phyloP scores from a whole-genome alignment of 2,329 filamentous ascomycete genomes.

The Elsinoe ampelina region DNA sequence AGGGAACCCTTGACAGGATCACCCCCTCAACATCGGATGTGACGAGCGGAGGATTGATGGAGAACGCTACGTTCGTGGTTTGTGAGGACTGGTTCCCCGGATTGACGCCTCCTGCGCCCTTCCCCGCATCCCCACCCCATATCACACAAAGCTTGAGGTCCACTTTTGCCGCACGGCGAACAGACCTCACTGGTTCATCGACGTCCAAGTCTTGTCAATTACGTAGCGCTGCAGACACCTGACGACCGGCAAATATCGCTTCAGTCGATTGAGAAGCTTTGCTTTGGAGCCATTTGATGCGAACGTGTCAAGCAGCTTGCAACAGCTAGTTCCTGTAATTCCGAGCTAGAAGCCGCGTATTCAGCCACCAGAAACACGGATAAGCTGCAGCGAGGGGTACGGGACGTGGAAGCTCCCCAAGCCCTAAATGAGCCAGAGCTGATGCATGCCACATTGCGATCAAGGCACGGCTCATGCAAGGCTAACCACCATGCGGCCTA shows the following conservation, averaged over 20 bases:
- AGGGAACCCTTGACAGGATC: not conserved
- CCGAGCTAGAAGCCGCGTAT: not conserved
- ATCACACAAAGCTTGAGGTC: not conserved
- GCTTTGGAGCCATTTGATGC: too few species aligned
- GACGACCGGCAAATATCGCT: not conserved
- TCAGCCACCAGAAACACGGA: not conserved
- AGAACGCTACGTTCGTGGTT: constrained; percentile 1
- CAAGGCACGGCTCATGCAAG: constrained; percentile 6
- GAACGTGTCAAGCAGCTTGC: too few species aligned
- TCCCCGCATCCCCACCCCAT: constrained; percentile 2
- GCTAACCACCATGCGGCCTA: not conserved
- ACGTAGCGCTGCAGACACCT: not conserved
- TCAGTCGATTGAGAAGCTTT: not conserved
- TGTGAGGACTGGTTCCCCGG: constrained; percentile 7
- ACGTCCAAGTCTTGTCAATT: constrained; percentile 2
- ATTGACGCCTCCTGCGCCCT: constrained; percentile 2
- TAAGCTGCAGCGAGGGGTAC: constrained; percentile 4
- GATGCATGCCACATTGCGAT: constrained; percentile 5
- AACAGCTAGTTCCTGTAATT: too few species aligned
- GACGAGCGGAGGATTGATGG: not conserved
- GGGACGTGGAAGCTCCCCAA: not conserved
- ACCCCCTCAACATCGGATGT: not conserved
- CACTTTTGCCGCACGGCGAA: not conserved
- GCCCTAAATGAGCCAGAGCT: not conserved
- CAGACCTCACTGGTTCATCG: constrained; percentile 9